Evolutionary conservation across 2,329 filamentous ascomycete genomes (phyloP).

Genomic region (Didymella segeticola): DNA sequence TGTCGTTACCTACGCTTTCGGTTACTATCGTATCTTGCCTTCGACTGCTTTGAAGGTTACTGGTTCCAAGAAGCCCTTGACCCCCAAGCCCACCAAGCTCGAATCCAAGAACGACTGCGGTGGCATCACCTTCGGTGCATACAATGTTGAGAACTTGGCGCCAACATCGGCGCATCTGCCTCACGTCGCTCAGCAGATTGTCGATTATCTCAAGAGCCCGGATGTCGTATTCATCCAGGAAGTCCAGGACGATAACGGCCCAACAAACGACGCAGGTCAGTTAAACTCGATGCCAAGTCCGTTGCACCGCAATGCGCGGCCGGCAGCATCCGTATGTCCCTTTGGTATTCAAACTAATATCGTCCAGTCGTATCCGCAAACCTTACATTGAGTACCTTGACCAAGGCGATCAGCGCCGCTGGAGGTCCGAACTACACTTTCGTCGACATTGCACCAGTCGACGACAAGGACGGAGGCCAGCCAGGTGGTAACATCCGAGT

Average conservation of each 20-base stretch:
- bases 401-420: constrained; percentile 58
- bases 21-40: constrained; percentile 73
- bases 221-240: constrained; percentile 74
- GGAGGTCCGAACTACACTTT: constrained; percentile 64
- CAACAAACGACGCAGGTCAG: constrained; percentile 64
- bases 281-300: constrained; percentile 4
- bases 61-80: constrained; percentile 52
- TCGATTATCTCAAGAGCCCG: constrained; percentile 67
- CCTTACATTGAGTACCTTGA: constrained; percentile 64
- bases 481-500: constrained; percentile 75
- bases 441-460: constrained; percentile 64
- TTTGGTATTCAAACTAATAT: constrained; percentile 1
- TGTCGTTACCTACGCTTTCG: constrained; percentile 69
- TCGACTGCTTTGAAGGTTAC: constrained; percentile 62
- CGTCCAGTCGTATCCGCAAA: constrained; percentile 60
- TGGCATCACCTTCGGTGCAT: constrained; percentile 68
- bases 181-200: constrained; percentile 69
- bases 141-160: constrained; percentile 74
- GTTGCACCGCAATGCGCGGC: constrained; percentile 13
- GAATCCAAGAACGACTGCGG: constrained; percentile 63
- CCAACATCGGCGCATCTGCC: constrained; percentile 63
- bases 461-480: constrained; percentile 69
- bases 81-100: constrained; percentile 61
- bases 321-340: constrained; percentile 2
- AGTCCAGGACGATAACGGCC: constrained; percentile 71